Base-by-base conservation (phyloP, 1,139 yeast genomes). In the Trichomonascaceae sp. region DNA sequence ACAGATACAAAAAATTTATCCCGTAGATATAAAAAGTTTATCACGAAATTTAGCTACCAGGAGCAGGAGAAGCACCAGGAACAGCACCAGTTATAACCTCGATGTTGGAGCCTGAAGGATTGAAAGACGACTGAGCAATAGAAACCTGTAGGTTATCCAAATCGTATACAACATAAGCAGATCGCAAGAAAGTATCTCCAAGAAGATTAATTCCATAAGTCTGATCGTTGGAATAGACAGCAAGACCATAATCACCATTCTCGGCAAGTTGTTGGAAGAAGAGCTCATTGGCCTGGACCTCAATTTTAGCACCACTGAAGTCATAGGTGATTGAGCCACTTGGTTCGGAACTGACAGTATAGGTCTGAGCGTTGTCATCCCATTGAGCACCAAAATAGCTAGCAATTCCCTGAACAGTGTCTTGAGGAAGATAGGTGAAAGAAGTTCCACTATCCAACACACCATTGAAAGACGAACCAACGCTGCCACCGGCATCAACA, bases 161-260 rank as follows among this genome's bases (percentile, higher is more conserved):
- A 68, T 87, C 88, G 61, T 79, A 86, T 49, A 87, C 93, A 53
- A 83, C 78, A 65, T 87, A 87, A 9, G 85, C 87, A 54, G 78
- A 74, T 57, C 85, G 75, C 62, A 87, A 70, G 69, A 87, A 81
- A 45, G 82, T 78, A 67, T 85, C 93, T 47, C 95, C 95, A 19
- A 86, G 66, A 12, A 78, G 74, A 27, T 12, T 18, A 30, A 68
- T 62, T 47, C 63, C 61, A 53, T 59, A 49, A 15, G 66, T 27
- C 55, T 62, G 62, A 15, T 51, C 45, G 51, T 62, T 64, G 19
- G 69, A 63, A 36, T 56, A 48, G 30, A 60, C 47, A 15, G 61
- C 47, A 41, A 62, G 53, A 19, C 56, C 55, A 39, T 59, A 60
- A 50, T 55, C 52, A 20, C 57, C 60, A 58, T 77, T 66, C 57